Conservation (phyloP, 75 land plant species). For the Picea sitchensis region DNA sequence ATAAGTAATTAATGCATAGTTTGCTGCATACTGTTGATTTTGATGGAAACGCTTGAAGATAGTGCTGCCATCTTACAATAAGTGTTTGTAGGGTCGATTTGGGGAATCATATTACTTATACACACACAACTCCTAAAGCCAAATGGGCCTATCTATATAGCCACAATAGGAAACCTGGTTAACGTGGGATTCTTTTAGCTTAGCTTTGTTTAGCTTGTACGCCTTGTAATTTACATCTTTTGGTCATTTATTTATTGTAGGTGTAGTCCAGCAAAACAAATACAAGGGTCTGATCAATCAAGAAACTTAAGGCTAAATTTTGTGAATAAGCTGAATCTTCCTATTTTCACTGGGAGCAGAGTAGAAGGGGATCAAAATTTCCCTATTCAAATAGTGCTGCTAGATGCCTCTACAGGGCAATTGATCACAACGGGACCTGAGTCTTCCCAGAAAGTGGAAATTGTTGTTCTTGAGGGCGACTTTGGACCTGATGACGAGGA, state of each 20-base stretch:
- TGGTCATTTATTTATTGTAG: slow-evolving; percentile 8
- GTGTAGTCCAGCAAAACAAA: slow-evolving; percentile 10
- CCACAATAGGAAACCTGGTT: background rate
- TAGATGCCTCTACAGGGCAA: slow-evolving; percentile 22
- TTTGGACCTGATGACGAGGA: slow-evolving; percentile 50
- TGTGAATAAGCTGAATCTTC: slow-evolving; percentile 25
- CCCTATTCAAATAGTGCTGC: slow-evolving; percentile 36
- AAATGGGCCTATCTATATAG: background rate
- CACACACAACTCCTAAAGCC: background rate
- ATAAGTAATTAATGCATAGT: background rate
- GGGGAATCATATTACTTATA: background rate
- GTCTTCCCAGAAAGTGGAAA: slow-evolving; percentile 46
- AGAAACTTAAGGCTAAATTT: slow-evolving; percentile 34
- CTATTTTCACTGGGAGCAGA: slow-evolving; percentile 65
- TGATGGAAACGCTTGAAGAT: background rate
- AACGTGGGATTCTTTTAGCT: background rate
- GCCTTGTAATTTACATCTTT: background rate
- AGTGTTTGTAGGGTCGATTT: background rate
- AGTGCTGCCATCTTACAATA: background rate
- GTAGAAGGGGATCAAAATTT: slow-evolving; percentile 35
- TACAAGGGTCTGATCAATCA: slow-evolving; percentile 23
- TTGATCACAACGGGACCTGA: slow-evolving; percentile 33
- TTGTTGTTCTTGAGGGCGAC: slow-evolving; percentile 69
- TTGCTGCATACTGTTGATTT: background rate
- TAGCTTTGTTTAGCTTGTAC: background rate